Conservation (phyloP, 257 asterid species). For the Prunella vulgaris region DNA sequence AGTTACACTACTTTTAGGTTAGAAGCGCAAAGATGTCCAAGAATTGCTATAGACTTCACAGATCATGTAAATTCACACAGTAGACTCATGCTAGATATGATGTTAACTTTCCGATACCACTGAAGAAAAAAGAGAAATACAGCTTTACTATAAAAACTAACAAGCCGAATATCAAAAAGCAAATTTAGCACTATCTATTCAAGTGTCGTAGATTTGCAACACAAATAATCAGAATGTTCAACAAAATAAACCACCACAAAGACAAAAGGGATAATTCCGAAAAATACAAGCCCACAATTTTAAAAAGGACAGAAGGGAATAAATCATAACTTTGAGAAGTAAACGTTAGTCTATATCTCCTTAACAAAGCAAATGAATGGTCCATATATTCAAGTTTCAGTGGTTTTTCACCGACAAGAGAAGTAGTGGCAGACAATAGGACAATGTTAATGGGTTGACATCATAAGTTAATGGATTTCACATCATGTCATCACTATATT, state of each 20-base stretch:
- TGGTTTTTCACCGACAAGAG: not conserved
- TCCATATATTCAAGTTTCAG: not conserved
- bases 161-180: not conserved
- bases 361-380: not conserved
- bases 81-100: no score
- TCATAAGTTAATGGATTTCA: not conserved
- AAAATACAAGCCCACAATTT: not conserved
- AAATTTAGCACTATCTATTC: no score
- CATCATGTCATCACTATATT: not conserved
- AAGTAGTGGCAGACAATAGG: constrained; percentile 9
- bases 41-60: no score
- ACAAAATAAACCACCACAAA: not conserved
- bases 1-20: no score
- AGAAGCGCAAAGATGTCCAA: no score
- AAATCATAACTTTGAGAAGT: not conserved
- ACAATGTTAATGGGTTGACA: not conserved
- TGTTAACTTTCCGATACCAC: not conserved
- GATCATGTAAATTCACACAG: no score
- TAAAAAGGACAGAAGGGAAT: not conserved
- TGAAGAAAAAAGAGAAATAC: not conserved
- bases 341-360: not conserved
- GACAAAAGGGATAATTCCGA: not conserved
- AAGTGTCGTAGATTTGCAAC: not conserved
- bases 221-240: not conserved
- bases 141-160: not conserved